These are phyloP conservation scores for Daldinia decipiens DNA, from an alignment of 495 filamentous ascomycete species.

Conservation along the genomic window DNA sequence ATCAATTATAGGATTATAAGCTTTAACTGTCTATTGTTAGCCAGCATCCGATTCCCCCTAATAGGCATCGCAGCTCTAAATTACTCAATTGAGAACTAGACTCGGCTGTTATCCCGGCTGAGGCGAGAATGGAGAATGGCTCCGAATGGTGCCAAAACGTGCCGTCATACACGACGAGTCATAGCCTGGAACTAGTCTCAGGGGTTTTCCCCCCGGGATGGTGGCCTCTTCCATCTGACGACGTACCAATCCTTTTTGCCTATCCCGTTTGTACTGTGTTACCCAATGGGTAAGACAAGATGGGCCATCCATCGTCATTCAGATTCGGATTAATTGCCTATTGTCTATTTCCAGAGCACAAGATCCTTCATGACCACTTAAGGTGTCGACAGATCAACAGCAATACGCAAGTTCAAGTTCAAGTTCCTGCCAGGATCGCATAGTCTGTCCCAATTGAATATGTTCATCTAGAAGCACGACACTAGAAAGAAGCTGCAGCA, in stretches of 20 bases:
- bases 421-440: neutral
- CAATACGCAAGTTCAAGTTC: neutral
- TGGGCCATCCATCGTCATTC: neutral
- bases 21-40: neutral
- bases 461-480: slow-evolving; percentile 12
- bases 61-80: neutral
- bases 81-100: neutral
- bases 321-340: slow-evolving; percentile 1
- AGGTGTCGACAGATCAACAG: neutral
- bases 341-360: slow-evolving; percentile 10
- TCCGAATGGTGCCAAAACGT: slow-evolving; percentile 32
- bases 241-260: slow-evolving; percentile 34
- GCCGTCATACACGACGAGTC: slow-evolving; percentile 38
- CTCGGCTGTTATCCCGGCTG: slow-evolving; percentile 11
- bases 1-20: neutral
- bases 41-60: neutral
- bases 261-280: slow-evolving; percentile 22
- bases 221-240: slow-evolving; percentile 25
- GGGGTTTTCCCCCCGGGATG: slow-evolving; percentile 31
- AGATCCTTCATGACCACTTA: neutral
- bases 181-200: slow-evolving; percentile 42
- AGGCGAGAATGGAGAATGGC: slow-evolving; percentile 37
- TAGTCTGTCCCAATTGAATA: slow-evolving; percentile 11
- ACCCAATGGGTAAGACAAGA: slow-evolving; percentile 21
- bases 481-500: slow-evolving; percentile 18